Evolutionary conservation across 352 stramenopile species (phyloP), one percentile per base, ranked within the genome.

Genomic region (Globisporangium camurandrum): DNA sequence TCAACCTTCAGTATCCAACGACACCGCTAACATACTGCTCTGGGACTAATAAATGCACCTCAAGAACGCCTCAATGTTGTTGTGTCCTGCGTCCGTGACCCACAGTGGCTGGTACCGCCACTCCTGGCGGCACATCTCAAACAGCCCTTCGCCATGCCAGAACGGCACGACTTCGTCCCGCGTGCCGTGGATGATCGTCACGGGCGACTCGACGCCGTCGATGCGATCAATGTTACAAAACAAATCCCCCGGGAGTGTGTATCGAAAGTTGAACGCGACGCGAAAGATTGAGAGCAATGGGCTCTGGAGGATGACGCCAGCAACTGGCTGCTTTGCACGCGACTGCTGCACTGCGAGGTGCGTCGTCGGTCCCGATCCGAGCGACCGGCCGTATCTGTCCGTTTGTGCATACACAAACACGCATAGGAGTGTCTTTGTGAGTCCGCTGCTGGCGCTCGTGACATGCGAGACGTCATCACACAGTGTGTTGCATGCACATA

Each of bases 141-240:
- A 98, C 8, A 98, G 56, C 37, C 76, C 80, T 69, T 97, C 85
- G 9, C 95, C 95, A 50, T 99, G 95, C 93, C 95, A 98, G 65
- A 99, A 99, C 1, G 96, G 96, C 19, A 99, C 95, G 4, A 99
- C 93, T 77, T 99, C 96, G 69, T 99, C 96, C 51, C 96, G 82
- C 36, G 95, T 99, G 34, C 96, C 96, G 57, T 99, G 96, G 42
- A 99, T 96, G 64, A 99, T 97, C 46, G 97, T 98, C 23, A 98
- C 82, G 9, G 96, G 96, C 49, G 93, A 98, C 53, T 74, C 69
- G 33, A 98, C 69, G 49, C 93, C 64, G 39, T 88, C 65, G 31
- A 97, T 87, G 34, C 89, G 68, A 59, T 99, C 95, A 36, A 99
- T 90, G 65, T 99, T 99, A 57, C 95, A 97, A 61, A 99, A 99